Percentiles rank a stretch among this genome's conserved stretches.
Evolutionary conservation across 257 asterid genomes (phyloP).

Genomic region (Solanum chmielewskii): DNA sequence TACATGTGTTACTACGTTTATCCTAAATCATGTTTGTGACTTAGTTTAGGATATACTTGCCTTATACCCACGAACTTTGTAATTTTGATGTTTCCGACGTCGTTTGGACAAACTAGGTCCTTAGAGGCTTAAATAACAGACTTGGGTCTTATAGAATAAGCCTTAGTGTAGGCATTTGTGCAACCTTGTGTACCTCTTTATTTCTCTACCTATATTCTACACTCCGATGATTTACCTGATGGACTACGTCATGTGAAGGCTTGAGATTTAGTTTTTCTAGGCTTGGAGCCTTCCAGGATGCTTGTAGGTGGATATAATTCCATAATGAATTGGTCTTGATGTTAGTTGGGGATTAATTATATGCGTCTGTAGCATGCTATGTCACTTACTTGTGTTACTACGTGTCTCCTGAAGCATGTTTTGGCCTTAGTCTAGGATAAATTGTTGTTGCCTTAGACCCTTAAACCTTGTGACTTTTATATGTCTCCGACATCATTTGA

Average conservation of each 20-base stretch:
- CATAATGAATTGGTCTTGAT: neutral
- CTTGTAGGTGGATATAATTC: neutral
- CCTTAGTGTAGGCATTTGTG: neutral
- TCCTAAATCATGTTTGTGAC: neutral
- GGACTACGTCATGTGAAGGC: neutral
- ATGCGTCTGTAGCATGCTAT: neutral
- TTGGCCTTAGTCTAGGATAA: no score
- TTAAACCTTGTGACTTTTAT: no score
- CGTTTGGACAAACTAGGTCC: neutral
- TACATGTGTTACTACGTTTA: no score
- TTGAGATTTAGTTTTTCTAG: neutral
- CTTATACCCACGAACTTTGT: neutral
- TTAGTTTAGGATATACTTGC: neutral
- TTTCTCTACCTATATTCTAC: neutral
- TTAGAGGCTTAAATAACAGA: no score
- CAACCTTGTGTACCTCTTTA: neutral
- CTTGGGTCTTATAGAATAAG: neutral
- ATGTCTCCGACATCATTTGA: no score
- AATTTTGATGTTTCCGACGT: neutral
- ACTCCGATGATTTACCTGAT: no score
- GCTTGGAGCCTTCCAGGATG: neutral
- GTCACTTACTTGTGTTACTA: no score
- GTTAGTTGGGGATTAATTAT: neutral
- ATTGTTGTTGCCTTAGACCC: no score
- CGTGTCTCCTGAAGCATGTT: no score